Conservation (phyloP, 805 yeast genomes). For the Komagataella phaffii region DNA sequence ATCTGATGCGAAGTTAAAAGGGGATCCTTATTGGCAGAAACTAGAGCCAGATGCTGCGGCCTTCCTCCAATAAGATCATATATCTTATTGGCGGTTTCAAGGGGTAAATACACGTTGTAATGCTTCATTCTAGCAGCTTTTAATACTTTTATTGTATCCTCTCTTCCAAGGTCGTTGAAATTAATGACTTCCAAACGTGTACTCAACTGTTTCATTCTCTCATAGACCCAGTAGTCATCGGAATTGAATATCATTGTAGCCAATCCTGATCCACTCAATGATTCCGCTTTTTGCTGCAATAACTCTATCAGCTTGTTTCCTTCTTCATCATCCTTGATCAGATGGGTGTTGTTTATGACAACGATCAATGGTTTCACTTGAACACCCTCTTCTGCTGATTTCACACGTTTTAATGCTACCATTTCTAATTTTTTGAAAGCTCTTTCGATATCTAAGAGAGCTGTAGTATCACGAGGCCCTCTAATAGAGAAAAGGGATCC, state of each 20-base stretch:
- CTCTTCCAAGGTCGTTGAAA: constrained; percentile 46
- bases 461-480: constrained; percentile 80
- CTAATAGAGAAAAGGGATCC: constrained; percentile 70
- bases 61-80: constrained; percentile 72
- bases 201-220: constrained; percentile 54
- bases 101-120: constrained; percentile 25
- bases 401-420: constrained; percentile 42
- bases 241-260: constrained; percentile 58
- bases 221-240: constrained; percentile 83
- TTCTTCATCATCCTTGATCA: constrained; percentile 64
- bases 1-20: constrained; percentile 51
- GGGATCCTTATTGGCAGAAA: constrained; percentile 43
- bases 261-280: constrained; percentile 59
- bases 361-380: constrained; percentile 44
- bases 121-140: constrained; percentile 31
- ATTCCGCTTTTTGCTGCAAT: constrained; percentile 74
- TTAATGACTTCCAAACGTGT: constrained; percentile 65
- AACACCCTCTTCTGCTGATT: constrained; percentile 9
- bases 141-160: constrained; percentile 42
- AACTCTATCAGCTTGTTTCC: constrained; percentile 60
- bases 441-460: constrained; percentile 67
- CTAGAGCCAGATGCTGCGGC: constrained; percentile 70
- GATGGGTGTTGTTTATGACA: constrained; percentile 62
- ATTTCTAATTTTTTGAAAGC: constrained; percentile 68
- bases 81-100: constrained; percentile 32